phyloP scores from a whole-genome alignment of 768 basidiomycete genomes.

The Exsudoporus frostii region DNA sequence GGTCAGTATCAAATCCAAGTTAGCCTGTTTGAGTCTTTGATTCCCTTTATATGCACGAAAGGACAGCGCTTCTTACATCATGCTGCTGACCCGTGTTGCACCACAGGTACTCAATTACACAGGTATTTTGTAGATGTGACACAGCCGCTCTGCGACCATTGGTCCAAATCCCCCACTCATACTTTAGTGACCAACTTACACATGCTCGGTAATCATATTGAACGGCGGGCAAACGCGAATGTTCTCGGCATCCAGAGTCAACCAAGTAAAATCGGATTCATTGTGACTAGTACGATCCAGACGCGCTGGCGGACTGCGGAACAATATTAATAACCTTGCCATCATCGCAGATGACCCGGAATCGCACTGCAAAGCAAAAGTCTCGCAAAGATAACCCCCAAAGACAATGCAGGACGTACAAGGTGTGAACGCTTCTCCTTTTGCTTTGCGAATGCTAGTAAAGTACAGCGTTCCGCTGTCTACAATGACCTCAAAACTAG shows the following conservation, averaged over 20 bases:
- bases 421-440: constrained; percentile 66
- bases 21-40: background rate
- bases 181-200: background rate
- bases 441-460: constrained; percentile 75
- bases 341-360: constrained; percentile 64
- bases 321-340: constrained; percentile 43
- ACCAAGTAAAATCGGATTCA: background rate
- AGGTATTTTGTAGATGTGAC: no score
- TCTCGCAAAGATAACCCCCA: background rate
- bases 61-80: constrained; percentile 2
- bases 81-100: no score
- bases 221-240: background rate
- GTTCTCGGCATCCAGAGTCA: background rate
- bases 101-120: no score
- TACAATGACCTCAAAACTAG: constrained; percentile 22
- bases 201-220: background rate
- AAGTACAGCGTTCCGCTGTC: constrained; percentile 79
- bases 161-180: no score
- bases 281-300: background rate
- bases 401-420: constrained; percentile 34
- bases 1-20: background rate
- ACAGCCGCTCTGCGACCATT: background rate
- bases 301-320: constrained; percentile 1
- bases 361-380: constrained; percentile 46
- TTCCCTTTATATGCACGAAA: constrained; percentile 4